phyloP scores from a whole-genome alignment of 345 rosid species.

The Geranium brycei region DNA sequence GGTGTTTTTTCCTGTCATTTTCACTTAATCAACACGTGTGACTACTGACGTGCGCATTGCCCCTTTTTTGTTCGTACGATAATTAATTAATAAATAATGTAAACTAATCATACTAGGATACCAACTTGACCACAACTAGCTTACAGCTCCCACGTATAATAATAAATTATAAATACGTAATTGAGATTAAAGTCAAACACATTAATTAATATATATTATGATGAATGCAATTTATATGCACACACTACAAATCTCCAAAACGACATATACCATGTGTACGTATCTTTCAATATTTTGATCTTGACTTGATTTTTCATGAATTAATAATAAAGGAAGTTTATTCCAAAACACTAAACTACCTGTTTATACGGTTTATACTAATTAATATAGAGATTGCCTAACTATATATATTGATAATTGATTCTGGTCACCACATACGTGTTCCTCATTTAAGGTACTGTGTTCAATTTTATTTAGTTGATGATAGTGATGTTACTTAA shows the following conservation, averaged over 20 bases:
- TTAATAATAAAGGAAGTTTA: too few species aligned
- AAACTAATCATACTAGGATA: background rate
- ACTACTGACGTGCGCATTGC: too few species aligned
- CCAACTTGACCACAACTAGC: background rate
- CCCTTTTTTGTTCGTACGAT: too few species aligned
- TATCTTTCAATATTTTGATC: background rate
- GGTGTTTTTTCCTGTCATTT: too few species aligned
- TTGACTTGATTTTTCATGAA: too few species aligned
- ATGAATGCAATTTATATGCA: background rate
- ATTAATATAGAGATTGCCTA: background rate
- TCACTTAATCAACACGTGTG: too few species aligned
- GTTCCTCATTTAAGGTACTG: background rate
- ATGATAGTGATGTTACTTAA: too few species aligned
- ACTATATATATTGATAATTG: background rate
- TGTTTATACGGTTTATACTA: background rate
- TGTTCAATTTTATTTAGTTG: background rate
- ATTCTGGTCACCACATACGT: background rate
- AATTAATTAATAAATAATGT: too few species aligned
- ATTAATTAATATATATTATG: background rate
- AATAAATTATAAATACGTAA: background rate
- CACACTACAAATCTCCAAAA: background rate
- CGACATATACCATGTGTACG: background rate
- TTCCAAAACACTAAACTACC: background rate
- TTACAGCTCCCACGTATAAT: too few species aligned
- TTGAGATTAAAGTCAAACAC: background rate